Conservation (phyloP, 2,329 filamentous ascomycete genomes). For the Xenosphaeropsis pyriputrescens region DNA sequence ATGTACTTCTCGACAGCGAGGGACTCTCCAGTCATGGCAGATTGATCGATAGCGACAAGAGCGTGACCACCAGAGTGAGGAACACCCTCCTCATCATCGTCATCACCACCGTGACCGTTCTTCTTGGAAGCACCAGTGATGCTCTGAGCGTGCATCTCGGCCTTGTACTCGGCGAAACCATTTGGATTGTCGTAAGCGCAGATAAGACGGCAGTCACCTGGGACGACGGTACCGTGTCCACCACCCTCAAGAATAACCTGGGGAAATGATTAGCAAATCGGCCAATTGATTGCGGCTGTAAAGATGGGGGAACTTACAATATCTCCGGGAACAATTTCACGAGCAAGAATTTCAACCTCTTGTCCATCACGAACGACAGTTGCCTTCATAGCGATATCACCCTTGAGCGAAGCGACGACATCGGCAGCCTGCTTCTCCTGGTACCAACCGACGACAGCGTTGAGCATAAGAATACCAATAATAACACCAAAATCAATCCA, state of each 20-base stretch:
- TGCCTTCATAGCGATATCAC: slow-evolving; percentile 65
- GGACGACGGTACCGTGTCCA: slow-evolving; percentile 43
- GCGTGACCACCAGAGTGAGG: slow-evolving; percentile 43
- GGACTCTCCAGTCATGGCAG: slow-evolving; percentile 69
- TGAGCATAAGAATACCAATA: slow-evolving; percentile 59
- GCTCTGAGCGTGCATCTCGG: slow-evolving; percentile 45
- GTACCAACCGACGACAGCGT: slow-evolving; percentile 67
- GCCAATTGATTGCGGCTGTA: not conserved
- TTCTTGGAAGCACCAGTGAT: slow-evolving; percentile 45
- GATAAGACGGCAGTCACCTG: slow-evolving; percentile 56
- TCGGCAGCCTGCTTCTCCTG: slow-evolving; percentile 71
- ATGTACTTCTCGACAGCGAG: slow-evolving; percentile 69
- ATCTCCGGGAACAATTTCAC: slow-evolving; percentile 63
- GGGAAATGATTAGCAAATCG: not conserved
- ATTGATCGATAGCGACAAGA: slow-evolving; percentile 62
- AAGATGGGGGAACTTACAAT: slow-evolving; percentile 37
- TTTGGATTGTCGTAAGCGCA: slow-evolving; percentile 57
- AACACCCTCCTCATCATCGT: slow-evolving; percentile 38
- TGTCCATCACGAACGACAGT: slow-evolving; percentile 51
- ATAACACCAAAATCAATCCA: slow-evolving; percentile 72
- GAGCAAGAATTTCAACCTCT: slow-evolving; percentile 55
- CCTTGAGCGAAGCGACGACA: slow-evolving; percentile 60
- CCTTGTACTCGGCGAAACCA: slow-evolving; percentile 51
- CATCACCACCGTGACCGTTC: slow-evolving; percentile 25
- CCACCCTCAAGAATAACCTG: slow-evolving; percentile 61